Conservation (phyloP, 331 rosid species). For the Acacia pycnantha region DNA sequence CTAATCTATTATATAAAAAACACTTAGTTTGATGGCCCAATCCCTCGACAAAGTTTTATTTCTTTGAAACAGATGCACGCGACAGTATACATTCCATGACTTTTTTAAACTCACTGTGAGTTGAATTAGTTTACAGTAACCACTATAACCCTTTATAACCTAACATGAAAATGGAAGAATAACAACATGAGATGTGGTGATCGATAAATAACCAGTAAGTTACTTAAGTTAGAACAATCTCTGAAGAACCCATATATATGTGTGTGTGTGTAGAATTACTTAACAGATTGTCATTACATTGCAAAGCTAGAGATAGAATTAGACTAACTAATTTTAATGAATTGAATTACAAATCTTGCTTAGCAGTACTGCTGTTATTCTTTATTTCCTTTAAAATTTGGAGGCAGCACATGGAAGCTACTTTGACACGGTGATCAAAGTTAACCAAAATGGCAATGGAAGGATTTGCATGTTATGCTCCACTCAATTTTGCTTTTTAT, state of each 20-base stretch:
- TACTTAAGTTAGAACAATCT: neutral
- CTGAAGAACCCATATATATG: neutral
- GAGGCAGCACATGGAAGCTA: slow-evolving; percentile 55
- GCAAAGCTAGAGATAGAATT: neutral
- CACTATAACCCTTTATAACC: neutral
- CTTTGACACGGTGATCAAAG: slow-evolving; percentile 34
- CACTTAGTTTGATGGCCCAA: neutral
- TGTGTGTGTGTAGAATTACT: neutral
- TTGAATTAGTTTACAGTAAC: neutral
- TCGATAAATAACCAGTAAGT: neutral
- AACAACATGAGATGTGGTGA: neutral
- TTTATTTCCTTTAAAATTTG: slow-evolving; percentile 27
- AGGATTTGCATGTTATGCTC: slow-evolving; percentile 56
- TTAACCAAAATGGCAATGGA: slow-evolving; percentile 30
- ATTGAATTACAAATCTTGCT: neutral
- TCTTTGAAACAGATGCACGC: neutral
- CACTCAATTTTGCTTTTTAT: slow-evolving; percentile 34
- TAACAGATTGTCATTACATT: neutral
- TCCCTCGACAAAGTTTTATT: neutral
- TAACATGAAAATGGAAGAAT: neutral
- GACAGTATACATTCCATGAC: neutral
- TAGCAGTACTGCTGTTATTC: neutral
- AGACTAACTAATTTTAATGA: neutral
- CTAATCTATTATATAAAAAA: too few relatives aligned
- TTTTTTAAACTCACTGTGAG: neutral